Conservation (phyloP, 441 rosid genomes). For the Capsella rubella region DNA sequence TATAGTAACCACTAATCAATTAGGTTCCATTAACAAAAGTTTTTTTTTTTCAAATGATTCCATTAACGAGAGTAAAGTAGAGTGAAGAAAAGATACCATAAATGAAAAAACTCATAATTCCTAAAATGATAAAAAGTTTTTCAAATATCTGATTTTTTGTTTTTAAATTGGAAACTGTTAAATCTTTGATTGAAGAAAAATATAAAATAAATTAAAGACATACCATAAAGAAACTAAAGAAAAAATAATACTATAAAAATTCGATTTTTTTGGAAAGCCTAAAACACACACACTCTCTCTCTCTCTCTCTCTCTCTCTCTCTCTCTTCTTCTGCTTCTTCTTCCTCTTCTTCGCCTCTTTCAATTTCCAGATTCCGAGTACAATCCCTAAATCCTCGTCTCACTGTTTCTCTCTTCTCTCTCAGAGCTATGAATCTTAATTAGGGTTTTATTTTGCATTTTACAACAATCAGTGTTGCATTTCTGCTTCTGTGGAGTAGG, state of each 20-base stretch:
- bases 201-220: neutral
- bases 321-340: neutral
- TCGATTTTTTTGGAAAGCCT: slow-evolving; percentile 36
- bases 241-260: neutral
- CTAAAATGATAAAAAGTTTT: neutral
- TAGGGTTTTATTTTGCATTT: neutral
- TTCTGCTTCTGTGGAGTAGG: neutral
- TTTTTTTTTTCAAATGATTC: neutral
- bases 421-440: slow-evolving; percentile 9
- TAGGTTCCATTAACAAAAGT: slow-evolving; percentile 15
- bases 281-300: slow-evolving; percentile 10
- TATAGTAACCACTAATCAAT: neutral
- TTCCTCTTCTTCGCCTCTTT: slow-evolving; percentile 16
- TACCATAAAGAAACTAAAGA: neutral
- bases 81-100: neutral
- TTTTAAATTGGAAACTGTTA: neutral
- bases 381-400: slow-evolving; percentile 43
- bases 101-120: slow-evolving; percentile 20
- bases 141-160: neutral
- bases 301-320: neutral
- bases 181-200: neutral
- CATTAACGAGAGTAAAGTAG: slow-evolving; percentile 7
- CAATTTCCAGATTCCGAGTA: slow-evolving; percentile 28
- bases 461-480: neutral
- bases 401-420: slow-evolving; percentile 30